Conservation (phyloP, 345 rosid species). For the Schrenkiella parvula region DNA sequence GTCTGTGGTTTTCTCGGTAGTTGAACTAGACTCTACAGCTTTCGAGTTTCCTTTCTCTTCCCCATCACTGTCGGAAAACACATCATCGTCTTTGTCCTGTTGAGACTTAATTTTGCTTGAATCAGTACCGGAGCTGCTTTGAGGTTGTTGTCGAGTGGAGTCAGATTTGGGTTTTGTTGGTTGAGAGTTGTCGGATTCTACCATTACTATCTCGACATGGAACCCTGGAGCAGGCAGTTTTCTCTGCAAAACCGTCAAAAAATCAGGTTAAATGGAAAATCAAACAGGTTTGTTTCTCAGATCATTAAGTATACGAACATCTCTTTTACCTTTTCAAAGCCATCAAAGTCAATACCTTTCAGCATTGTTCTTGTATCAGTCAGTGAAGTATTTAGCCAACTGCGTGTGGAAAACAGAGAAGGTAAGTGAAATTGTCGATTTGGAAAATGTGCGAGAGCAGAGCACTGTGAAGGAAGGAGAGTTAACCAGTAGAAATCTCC, state of each 20-base stretch:
- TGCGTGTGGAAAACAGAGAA: slow-evolving; percentile 27
- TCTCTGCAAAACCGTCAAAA: slow-evolving; percentile 40
- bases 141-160: slow-evolving; percentile 24
- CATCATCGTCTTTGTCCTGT: slow-evolving; percentile 53
- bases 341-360: slow-evolving; percentile 69
- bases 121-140: slow-evolving; percentile 22
- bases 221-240: slow-evolving; percentile 92
- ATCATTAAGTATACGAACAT: neutral
- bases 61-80: slow-evolving; percentile 77
- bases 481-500: slow-evolving; percentile 89
- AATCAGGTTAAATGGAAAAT: neutral
- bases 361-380: slow-evolving; percentile 72
- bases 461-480: slow-evolving; percentile 1
- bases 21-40: slow-evolving; percentile 19
- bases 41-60: slow-evolving; percentile 52
- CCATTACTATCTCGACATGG: slow-evolving; percentile 74
- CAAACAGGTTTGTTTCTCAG: neutral
- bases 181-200: slow-evolving; percentile 42
- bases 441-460: neutral
- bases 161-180: slow-evolving; percentile 30
- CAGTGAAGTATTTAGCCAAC: slow-evolving; percentile 91
- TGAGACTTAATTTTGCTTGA: slow-evolving; percentile 30
- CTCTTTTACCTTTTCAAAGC: slow-evolving; percentile 73
- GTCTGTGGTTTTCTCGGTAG: slow-evolving; percentile 17
- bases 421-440: neutral